Percentiles rank a stretch among this genome's conserved stretches.
These are phyloP conservation scores for Flaveria sonorensis DNA, from an alignment of 129 eudicot species.

Conservation along the genomic window DNA sequence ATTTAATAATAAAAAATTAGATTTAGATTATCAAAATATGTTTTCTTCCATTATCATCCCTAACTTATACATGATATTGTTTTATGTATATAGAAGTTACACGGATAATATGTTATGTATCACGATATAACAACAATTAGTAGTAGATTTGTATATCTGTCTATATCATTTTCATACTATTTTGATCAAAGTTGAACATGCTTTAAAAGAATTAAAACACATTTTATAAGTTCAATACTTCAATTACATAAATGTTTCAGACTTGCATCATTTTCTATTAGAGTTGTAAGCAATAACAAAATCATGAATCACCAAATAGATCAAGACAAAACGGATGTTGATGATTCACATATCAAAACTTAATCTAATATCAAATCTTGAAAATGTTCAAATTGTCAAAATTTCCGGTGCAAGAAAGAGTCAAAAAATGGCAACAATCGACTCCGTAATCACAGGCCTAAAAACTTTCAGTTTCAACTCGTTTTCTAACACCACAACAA, in stretches of 20 bases:
- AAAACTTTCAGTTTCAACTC: constrained; percentile 32
- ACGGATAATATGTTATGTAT: too few species aligned
- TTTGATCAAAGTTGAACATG: too few species aligned
- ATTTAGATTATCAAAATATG: too few species aligned
- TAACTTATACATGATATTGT: too few species aligned
- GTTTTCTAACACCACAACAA: constrained; percentile 30
- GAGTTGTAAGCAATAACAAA: not conserved
- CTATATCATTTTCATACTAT: too few species aligned
- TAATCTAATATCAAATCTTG: constrained; percentile 9
- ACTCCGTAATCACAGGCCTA: constrained; percentile 37
- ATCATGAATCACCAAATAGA: constrained; percentile 1
- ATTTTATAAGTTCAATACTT: not conserved
- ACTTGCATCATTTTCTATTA: not conserved
- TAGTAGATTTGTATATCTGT: too few species aligned
- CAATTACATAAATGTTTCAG: not conserved
- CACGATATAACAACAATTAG: too few species aligned
- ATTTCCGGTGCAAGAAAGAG: constrained; percentile 7
- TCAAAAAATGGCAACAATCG: constrained; percentile 22
- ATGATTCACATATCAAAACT: constrained; percentile 8
- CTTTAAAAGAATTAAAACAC: not conserved
- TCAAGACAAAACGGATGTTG: constrained; percentile 24
- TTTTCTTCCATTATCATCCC: too few species aligned
- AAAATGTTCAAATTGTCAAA: constrained; percentile 1
- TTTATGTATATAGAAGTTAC: too few species aligned
- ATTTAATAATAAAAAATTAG: too few species aligned